Base-by-base conservation (phyloP, 768 basidiomycete species). In the Tephrocybe sp. region DNA sequence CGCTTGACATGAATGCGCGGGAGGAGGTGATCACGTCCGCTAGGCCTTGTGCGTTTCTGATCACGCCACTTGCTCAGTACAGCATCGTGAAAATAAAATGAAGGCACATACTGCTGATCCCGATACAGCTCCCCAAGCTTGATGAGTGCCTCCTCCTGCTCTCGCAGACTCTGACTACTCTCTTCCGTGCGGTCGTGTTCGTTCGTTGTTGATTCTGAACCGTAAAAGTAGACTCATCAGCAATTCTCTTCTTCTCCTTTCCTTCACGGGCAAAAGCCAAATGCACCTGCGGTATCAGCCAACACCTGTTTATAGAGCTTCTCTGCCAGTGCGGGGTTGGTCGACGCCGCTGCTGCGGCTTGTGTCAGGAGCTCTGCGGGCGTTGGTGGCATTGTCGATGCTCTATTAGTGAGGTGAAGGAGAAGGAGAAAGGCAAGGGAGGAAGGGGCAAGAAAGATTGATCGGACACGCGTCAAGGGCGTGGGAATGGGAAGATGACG, bases 61-160 rank as follows among this genome's bases (percentile, higher is more conserved):
- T 18, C n/a, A n/a, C n/a, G n/a, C 15, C 34, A 24, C 18, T 30
- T 20, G 4, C 21, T 18, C 1, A 36, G 25, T 20, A 25, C 15
- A 5, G 34, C 15, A 4, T 36, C n/a, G 11, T 36, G 11, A 17
- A 3, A 7, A 4, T 7, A 17, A 17, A 25, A 15, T 10, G 5
- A 23, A 21, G 17, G 52, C 45, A 93, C 54, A 30, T 20, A 58
- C 93, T 83, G 84, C 66, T 91, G 81, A 67, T 94, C 90, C 42
- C 90, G 78, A 66, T 96, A 91, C 9, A 95, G 77, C 64, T 88
- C 84, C 1, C 91, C 94, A 2, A 98, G 84, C 63, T 88, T 88
- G 17, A 93, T 75, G 46, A 98, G 74, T 2, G 94, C 93, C 0
- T 75, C 72, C 65, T 97, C 95, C 68, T 98, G 93, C 60, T 93